A percentile compares a stretch with the other conserved stretches of the same genome.
Evolutionary conservation across 140 eudicot genomes (phyloP).

Genomic region (Stevia rebaudiana): DNA sequence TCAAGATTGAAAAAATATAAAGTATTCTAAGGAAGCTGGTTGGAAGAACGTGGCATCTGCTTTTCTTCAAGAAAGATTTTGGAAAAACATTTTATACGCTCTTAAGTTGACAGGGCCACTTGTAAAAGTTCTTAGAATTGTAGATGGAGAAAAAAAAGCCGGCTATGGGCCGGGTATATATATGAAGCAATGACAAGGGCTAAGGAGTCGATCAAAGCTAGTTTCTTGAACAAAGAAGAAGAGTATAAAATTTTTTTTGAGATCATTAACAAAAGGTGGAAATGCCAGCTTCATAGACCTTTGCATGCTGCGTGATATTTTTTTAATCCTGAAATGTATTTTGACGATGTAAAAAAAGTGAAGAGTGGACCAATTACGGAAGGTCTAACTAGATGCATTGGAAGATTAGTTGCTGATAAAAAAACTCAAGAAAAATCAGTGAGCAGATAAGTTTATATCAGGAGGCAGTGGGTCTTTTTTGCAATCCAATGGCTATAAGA

Average conservation of each 20-base stretch:
- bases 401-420: not conserved
- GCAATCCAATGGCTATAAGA: slow-evolving; percentile 3
- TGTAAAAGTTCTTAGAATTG: not conserved
- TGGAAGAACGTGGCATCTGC: not conserved
- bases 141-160: not conserved
- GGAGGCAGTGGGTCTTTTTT: slow-evolving; percentile 11
- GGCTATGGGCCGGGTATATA: not conserved
- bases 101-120: not conserved
- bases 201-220: not conserved
- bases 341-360: not conserved
- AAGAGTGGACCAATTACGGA: not conserved
- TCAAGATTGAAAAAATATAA: not conserved
- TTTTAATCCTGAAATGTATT: not conserved
- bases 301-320: not conserved
- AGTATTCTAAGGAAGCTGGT: not conserved
- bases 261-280: slow-evolving; percentile 5
- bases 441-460: not conserved
- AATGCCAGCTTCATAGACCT: slow-evolving; percentile 1
- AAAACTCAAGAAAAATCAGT: not conserved
- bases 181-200: not conserved
- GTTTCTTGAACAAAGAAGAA: not conserved
- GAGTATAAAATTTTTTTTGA: not conserved
- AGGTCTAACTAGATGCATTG: not conserved
- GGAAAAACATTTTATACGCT: not conserved
- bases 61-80: not conserved